Conservation (phyloP, 1,284 basidiomycete genomes). For the Cryptococcus sp. region DNA sequence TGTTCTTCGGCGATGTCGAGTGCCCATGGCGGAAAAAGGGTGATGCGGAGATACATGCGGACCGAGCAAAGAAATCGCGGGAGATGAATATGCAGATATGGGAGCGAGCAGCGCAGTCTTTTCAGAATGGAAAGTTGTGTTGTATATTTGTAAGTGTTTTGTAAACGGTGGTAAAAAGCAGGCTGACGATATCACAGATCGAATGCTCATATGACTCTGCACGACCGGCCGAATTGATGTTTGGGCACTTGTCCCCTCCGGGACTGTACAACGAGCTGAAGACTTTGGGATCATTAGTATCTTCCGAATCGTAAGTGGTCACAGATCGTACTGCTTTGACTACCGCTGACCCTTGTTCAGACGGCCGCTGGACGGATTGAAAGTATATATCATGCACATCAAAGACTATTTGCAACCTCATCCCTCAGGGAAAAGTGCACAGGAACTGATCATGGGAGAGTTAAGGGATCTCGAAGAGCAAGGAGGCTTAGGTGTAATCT, state of each 20-base stretch:
- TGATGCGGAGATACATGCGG: constrained; percentile 22
- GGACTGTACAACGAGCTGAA: constrained; percentile 44
- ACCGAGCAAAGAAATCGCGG: constrained; percentile 15
- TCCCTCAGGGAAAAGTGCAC: constrained; percentile 33
- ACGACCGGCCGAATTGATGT: constrained; percentile 44
- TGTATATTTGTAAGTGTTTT: constrained; percentile 47
- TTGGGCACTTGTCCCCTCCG: constrained; percentile 48
- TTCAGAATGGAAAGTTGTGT: constrained; percentile 34
- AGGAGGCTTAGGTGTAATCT: constrained; percentile 39
- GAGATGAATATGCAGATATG: constrained; percentile 40
- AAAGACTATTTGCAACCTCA: constrained; percentile 48
- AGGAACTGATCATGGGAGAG: constrained; percentile 41
- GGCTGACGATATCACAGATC: constrained; percentile 33
- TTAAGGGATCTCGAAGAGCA: constrained; percentile 34
- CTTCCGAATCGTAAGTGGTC: constrained; percentile 1
- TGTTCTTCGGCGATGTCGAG: constrained; percentile 53
- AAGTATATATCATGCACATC: constrained; percentile 49
- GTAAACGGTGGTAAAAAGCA: background rate
- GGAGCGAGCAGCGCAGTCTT: constrained; percentile 42
- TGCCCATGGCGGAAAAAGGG: constrained; percentile 25
- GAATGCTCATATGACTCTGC: constrained; percentile 52
- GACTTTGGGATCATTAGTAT: constrained; percentile 32
- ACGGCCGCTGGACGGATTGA: constrained; percentile 38
- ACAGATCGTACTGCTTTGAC: background rate
- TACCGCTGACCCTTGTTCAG: constrained; percentile 6